Percentiles rank a stretch among this genome's conserved stretches.
phyloP scores from a whole-genome alignment of 2,329 filamentous ascomycete genomes.

The Ceratocystis cubensis region DNA sequence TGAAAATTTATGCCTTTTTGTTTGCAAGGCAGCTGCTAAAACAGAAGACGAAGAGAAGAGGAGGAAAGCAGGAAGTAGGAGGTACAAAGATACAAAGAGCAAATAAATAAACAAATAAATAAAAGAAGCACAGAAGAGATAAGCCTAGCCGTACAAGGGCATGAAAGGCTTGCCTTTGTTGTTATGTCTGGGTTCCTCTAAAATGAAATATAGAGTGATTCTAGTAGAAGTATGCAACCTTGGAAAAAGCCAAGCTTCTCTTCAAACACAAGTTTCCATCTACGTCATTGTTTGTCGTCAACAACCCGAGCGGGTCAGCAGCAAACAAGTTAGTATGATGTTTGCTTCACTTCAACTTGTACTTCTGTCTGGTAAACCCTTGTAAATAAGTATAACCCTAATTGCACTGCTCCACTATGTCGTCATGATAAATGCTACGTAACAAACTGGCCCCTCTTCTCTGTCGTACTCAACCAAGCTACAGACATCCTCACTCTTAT shows the following conservation, averaged over 20 bases:
- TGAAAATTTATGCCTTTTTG: not conserved
- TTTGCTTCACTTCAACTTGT: not conserved
- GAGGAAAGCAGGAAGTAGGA: not conserved
- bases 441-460: not conserved
- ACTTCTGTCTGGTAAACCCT: not conserved
- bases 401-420: not conserved
- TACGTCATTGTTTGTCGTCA: not conserved
- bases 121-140: slow-evolving; percentile 1
- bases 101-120: not conserved
- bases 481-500: not conserved
- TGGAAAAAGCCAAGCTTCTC: too few relatives aligned
- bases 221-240: too few relatives aligned
- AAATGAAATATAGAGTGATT: not conserved
- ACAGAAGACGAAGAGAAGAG: not conserved
- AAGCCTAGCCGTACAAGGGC: too few relatives aligned
- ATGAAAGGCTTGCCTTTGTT: too few relatives aligned
- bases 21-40: not conserved
- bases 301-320: not conserved
- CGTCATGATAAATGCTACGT: not conserved
- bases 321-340: not conserved
- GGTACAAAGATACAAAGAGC: not conserved
- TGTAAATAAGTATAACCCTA: not conserved
- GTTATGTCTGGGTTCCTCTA: too few relatives aligned
- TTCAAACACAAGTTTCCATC: not conserved
- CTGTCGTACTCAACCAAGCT: not conserved